Percentiles rank a stretch among this genome's conserved stretches.
These are phyloP conservation scores for Carex scoparia DNA, from an alignment of 176 grass and related monocot genomes.

Conservation along the genomic window DNA sequence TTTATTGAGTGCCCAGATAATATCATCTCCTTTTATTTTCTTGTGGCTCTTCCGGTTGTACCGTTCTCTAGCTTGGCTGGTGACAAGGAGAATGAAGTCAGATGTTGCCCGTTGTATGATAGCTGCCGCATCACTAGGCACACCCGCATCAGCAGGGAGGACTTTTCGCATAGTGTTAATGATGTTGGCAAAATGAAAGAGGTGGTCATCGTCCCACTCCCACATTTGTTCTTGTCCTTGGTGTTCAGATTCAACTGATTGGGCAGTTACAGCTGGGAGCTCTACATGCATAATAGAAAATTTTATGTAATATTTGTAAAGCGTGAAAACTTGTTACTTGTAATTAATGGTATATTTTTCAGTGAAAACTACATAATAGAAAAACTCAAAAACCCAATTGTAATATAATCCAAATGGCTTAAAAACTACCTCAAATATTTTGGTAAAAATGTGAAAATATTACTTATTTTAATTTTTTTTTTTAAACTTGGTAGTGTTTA, in stretches of 20 bases:
- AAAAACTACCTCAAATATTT: not conserved
- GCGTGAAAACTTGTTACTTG: no score
- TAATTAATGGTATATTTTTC: not conserved
- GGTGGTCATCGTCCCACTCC: conserved; percentile 76
- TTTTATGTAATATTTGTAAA: not conserved
- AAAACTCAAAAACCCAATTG: not conserved
- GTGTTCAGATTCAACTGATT: not conserved
- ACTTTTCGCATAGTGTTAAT: conserved; percentile 71
- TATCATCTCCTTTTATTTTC: conserved; percentile 78
- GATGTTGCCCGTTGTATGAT: conserved; percentile 77
- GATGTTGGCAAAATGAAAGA: conserved; percentile 81
- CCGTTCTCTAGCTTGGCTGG: conserved; percentile 75
- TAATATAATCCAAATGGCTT: not conserved
- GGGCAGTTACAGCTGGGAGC: not conserved
- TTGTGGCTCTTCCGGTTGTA: conserved; percentile 73
- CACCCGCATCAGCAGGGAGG: conserved; percentile 64
- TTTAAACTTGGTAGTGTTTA: no score
- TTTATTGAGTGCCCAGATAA: conserved; percentile 76
- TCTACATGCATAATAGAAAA: not conserved
- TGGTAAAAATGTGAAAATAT: not conserved
- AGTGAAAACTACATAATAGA: not conserved
- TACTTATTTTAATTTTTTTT: not conserved
- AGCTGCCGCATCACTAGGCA: conserved; percentile 68
- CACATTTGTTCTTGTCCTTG: conserved; percentile 23
- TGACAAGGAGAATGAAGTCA: conserved; percentile 88